A percentile compares a stretch with the other conserved stretches of the same genome.
Evolutionary conservation across 2,329 filamentous ascomycete genomes (phyloP).

Genomic region (Bipolaris gigantea): DNA sequence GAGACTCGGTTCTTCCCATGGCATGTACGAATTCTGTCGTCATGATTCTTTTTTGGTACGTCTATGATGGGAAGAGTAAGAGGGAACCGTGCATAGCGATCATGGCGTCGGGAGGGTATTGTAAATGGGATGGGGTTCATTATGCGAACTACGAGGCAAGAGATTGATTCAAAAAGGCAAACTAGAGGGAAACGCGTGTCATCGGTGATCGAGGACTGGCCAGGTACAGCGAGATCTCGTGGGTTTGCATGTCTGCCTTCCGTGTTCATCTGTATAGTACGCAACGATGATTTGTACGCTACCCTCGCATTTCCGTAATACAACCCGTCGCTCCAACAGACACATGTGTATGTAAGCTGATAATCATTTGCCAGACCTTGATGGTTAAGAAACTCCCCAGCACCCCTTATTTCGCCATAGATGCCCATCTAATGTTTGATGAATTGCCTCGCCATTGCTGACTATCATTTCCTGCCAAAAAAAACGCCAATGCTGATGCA

Average conservation of each 20-base stretch:
- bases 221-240: no score
- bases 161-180: no score
- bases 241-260: neutral
- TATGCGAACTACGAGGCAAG: no score
- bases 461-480: conserved; percentile 2
- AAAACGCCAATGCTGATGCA: conserved; percentile 16
- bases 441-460: neutral
- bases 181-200: no score
- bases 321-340: no score
- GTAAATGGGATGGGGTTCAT: neutral
- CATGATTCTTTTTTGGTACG: no score
- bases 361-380: neutral
- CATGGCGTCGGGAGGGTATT: conserved; percentile 2
- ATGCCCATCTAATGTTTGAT: neutral
- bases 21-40: no score
- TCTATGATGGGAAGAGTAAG: neutral
- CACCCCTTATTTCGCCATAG: neutral
- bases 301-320: no score
- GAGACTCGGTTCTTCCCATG: no score
- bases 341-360: neutral
- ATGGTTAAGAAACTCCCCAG: neutral
- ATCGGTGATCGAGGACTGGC: no score
- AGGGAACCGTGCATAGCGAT: conserved; percentile 4
- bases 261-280: neutral
- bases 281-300: neutral